These are phyloP conservation scores for Pseudomassariella vexata DNA, from an alignment of 2,329 filamentous ascomycete species.

Conservation along the genomic window DNA sequence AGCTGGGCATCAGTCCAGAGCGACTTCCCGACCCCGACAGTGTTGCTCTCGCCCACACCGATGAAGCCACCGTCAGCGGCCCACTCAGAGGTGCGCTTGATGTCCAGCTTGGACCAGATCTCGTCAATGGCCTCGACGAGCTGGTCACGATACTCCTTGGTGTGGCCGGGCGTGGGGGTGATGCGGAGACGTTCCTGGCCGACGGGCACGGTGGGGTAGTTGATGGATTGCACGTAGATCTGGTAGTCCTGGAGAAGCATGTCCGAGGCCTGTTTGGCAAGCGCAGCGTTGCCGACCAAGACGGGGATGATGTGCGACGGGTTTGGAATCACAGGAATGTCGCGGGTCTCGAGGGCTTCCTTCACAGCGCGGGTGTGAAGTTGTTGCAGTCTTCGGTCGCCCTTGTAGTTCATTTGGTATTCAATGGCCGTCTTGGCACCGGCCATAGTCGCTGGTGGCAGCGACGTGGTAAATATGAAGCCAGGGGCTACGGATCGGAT, in stretches of 20 bases:
- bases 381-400: conserved; percentile 88
- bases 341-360: conserved; percentile 66
- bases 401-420: conserved; percentile 80
- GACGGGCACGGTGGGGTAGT: conserved; percentile 11
- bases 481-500: conserved; percentile 92
- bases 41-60: conserved; percentile 77
- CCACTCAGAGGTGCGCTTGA: conserved; percentile 94
- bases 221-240: conserved; percentile 76
- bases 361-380: conserved; percentile 95
- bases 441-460: conserved; percentile 95
- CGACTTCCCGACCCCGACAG: conserved; percentile 55
- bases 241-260: conserved; percentile 83
- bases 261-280: conserved; percentile 88
- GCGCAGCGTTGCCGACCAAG: conserved; percentile 86
- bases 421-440: conserved; percentile 88
- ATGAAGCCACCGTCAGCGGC: conserved; percentile 87
- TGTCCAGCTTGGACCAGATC: conserved; percentile 82
- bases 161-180: conserved; percentile 91
- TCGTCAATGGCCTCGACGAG: conserved; percentile 77
- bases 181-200: conserved; percentile 96
- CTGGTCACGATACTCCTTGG: conserved; percentile 76
- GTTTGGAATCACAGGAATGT: conserved; percentile 97
- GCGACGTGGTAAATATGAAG: conserved; percentile 97
- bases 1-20: conserved; percentile 92
- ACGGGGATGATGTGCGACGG: conserved; percentile 94